Evolutionary conservation across 2,329 filamentous ascomycete genomes (phyloP), one percentile per base, ranked within the genome.

Genomic region (Ramularia endophylla): DNA sequence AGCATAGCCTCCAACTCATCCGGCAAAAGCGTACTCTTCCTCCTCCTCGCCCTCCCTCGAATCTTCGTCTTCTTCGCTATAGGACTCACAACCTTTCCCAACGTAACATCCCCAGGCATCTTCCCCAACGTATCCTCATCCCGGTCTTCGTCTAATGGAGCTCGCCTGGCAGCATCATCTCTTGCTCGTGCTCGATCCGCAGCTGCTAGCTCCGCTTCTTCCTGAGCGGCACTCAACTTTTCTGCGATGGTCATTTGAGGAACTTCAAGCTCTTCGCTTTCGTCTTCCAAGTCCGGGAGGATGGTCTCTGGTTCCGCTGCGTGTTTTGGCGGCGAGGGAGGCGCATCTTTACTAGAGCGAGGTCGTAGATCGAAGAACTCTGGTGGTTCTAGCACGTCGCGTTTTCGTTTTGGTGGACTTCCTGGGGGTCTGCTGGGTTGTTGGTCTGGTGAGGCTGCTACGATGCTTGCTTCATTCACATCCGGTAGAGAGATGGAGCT

Each of bases 11-110:
- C 76, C 57, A 89, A 64, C 63, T 90, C 85, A 71, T 82, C 83
- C 3, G 83, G 80, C 54, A 77, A 87, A 22, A 90, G 66, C 15
- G 85, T 89, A 56, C 83, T 87, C 60, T 85, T 74, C 57, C 85
- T 72, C 57, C 83, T 70, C 45, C 74, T 81, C 2, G 78, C 67
- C 68, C 81, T 61, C 59, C 79, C 55, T 62, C 70, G 59, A 66
- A 74, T 60, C 64, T 69, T 55, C 69, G 77, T 68, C 60, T 63
- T 56, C 56, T 62, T 57, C 43, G 59, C 53, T 42, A 60, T 50
- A 37, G 62, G 52, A 48, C 59, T 54, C 32, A 39, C 46, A 56
- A 41, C 12, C 44, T 44, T 31, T 39, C 49, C 31, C 15, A 49
- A 41, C 56, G 73, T 72, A 32, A 67, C 69, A 2, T 74, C 71